Conservation (phyloP, 345 rosid genomes). For the Clausena lansium region DNA sequence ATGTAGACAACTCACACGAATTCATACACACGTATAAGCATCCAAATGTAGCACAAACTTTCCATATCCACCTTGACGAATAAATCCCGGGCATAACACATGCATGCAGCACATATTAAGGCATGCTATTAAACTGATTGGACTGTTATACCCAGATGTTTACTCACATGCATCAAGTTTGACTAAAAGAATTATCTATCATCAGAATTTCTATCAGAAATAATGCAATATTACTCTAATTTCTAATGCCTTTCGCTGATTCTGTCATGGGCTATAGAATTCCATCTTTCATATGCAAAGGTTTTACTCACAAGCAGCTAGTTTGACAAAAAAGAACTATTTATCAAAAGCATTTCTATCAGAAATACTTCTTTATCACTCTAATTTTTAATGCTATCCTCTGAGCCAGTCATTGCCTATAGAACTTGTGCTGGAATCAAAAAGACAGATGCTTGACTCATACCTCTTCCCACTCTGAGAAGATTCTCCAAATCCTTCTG, state of each 20-base stretch:
- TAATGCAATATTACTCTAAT: neutral
- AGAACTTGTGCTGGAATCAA: neutral
- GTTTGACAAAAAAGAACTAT: neutral
- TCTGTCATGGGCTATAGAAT: neutral
- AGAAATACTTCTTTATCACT: neutral
- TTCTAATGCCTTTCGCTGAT: neutral
- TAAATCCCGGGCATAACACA: neutral
- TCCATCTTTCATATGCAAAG: neutral
- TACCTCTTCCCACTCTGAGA: constrained; percentile 59
- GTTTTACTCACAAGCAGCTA: neutral
- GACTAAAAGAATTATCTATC: neutral
- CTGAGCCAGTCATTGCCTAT: neutral
- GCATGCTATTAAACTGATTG: neutral
- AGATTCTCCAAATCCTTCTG: constrained; percentile 61
- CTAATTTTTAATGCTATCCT: neutral
- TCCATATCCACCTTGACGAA: neutral
- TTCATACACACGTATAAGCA: neutral
- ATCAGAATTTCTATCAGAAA: neutral
- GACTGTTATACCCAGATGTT: neutral
- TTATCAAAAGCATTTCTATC: neutral
- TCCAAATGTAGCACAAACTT: neutral
- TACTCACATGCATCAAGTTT: neutral
- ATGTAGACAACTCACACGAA: neutral
- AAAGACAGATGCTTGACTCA: constrained; percentile 5
- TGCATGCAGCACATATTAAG: neutral